These are phyloP conservation scores for Linum tenue DNA, from an alignment of 345 rosid genomes.

Conservation along the genomic window DNA sequence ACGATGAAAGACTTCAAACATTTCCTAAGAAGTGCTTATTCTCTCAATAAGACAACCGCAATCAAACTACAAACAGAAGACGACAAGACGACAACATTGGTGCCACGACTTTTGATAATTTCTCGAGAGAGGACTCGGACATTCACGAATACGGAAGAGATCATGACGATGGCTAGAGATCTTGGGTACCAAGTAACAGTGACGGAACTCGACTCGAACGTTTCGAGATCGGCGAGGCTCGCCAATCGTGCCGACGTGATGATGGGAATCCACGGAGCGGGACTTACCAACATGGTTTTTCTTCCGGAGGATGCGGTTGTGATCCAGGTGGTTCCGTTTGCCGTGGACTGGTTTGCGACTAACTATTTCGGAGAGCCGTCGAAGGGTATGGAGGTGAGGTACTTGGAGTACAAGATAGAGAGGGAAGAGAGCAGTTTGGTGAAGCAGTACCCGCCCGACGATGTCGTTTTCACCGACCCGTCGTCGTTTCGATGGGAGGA, in stretches of 20 bases:
- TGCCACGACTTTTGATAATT: slow-evolving; percentile 25
- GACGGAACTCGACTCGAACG: slow-evolving; percentile 21
- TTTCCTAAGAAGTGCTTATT: slow-evolving; percentile 21
- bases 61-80: background rate
- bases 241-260: slow-evolving; percentile 30
- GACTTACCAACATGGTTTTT: slow-evolving; percentile 33
- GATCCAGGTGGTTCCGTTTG: slow-evolving; percentile 29
- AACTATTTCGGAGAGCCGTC: slow-evolving; percentile 26
- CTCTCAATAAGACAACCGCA: slow-evolving; percentile 14
- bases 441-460: no score
- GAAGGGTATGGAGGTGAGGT: slow-evolving; percentile 22
- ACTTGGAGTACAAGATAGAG: slow-evolving; percentile 30
- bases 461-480: no score
- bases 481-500: no score
- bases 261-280: slow-evolving; percentile 41
- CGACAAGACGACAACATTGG: background rate
- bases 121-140: slow-evolving; percentile 20
- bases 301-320: slow-evolving; percentile 27
- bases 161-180: slow-evolving; percentile 10
- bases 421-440: slow-evolving; percentile 21
- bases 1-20: slow-evolving; percentile 28
- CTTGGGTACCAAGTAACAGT: slow-evolving; percentile 21
- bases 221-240: slow-evolving; percentile 16
- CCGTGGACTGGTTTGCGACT: slow-evolving; percentile 20
- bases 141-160: slow-evolving; percentile 15